Evolutionary conservation across 2,329 filamentous ascomycete genomes (phyloP).

Genomic region (Penicillium decumbens): DNA sequence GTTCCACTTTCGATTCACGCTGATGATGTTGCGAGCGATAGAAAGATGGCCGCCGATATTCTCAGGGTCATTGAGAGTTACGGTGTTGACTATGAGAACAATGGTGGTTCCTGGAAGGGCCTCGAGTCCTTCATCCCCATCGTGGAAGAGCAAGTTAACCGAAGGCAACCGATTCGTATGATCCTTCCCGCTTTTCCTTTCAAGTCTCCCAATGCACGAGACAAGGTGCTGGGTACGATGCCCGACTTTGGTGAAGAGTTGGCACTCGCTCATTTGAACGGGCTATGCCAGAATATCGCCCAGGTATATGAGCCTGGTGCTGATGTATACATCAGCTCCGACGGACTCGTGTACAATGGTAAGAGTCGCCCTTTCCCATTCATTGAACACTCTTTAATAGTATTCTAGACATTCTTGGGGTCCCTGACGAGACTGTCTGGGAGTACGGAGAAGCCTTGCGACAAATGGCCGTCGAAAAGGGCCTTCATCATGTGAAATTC

Average conservation of each 20-base stretch:
- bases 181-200: constrained; percentile 31
- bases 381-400: constrained; percentile 11
- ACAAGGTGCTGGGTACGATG: constrained; percentile 34
- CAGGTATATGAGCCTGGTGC: constrained; percentile 41
- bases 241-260: constrained; percentile 45
- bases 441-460: constrained; percentile 38
- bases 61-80: constrained; percentile 26
- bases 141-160: constrained; percentile 19
- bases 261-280: constrained; percentile 39
- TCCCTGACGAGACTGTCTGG: constrained; percentile 43
- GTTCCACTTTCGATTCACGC: background rate
- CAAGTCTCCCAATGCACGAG: constrained; percentile 27
- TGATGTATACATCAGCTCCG: constrained; percentile 41
- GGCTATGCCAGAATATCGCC: constrained; percentile 38
- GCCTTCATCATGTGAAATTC: constrained; percentile 33
- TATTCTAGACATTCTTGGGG: constrained; percentile 40
- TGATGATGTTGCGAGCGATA: constrained; percentile 1
- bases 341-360: constrained; percentile 43
- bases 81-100: constrained; percentile 26
- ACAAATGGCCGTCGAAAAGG: constrained; percentile 33
- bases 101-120: constrained; percentile 24
- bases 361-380: background rate
- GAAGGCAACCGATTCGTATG: constrained; percentile 27
- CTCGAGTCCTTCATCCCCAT: constrained; percentile 24
- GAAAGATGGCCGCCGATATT: constrained; percentile 16